Evolutionary conservation across 805 yeast genomes (phyloP), one percentile per base, ranked within the genome.

Genomic region (Priceomyces medius): DNA sequence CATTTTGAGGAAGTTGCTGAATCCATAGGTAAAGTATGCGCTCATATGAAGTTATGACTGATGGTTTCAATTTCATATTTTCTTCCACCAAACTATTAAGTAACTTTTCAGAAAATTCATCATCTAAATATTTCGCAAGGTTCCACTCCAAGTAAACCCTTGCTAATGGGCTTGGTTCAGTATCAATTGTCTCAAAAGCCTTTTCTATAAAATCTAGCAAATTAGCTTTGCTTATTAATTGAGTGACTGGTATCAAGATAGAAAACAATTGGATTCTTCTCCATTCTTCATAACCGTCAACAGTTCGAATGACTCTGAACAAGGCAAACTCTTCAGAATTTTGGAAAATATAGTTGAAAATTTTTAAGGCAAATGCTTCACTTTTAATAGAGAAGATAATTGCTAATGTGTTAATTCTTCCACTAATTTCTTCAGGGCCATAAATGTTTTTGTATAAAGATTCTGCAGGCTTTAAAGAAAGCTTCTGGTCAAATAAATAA

Each of bases 131-230:
- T 12, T 66, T 61, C 0, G 87, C 75, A 29, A 83, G 60, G 10
- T 83, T 66, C 96, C 96, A 90, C 54, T 90, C 97, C 41, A 86
- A 62, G 52, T 84, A 87, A 2, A 76, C 64, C 42, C 97, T 74
- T 4, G 80, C 85, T 35, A 81, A 64, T 0, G 97, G 97, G 47
- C 93, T 84, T 10, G 87, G 79, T 47, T 91, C 98, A 2, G 66
- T 61, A 10, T 55, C 71, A 6, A 68, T 50, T 21, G 64, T 40
- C 1, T 44, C 36, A 31, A 73, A 66, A 9, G 87, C 64, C 0
- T 40, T 37, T 0, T 59, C 46, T 7, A 77, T 54, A 29, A 55
- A 48, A 9, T 39, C 29, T 0, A 45, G 13, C 2, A 62, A 45
- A 21, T 13, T 12, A 16, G 13, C 17, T 16, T 42, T 26, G 7